Percentiles rank a stretch among this genome's conserved stretches.
Evolutionary conservation across 1,139 yeast genomes (phyloP).

Genomic region (Saccharomyces hybrid): DNA sequence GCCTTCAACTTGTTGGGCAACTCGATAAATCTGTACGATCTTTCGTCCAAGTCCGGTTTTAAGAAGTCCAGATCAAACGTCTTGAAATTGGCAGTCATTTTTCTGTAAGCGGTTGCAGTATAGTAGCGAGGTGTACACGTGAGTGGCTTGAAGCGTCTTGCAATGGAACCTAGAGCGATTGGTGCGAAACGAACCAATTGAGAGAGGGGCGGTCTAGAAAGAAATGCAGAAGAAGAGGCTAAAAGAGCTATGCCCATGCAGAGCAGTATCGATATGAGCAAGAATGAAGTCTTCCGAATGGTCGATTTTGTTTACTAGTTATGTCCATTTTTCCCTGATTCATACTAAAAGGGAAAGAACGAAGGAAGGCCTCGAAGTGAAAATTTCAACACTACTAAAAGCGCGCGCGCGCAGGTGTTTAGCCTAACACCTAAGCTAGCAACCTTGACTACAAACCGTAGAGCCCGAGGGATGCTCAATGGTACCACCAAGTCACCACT

Average conservation of each 20-base stretch:
- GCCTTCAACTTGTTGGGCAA: slow-evolving; percentile 66
- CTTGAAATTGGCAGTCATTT: slow-evolving; percentile 8
- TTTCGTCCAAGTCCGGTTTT: slow-evolving; percentile 66
- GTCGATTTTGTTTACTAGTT: neutral
- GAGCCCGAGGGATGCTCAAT: neutral
- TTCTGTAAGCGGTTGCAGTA: neutral
- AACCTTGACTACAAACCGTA: neutral
- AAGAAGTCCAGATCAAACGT: slow-evolving; percentile 26
- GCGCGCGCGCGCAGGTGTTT: neutral
- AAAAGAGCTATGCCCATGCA: slow-evolving; percentile 7
- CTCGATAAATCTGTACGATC: slow-evolving; percentile 60
- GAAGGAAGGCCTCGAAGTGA: neutral
- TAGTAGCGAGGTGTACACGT: neutral
- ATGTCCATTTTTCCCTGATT: neutral
- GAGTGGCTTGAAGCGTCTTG: neutral
- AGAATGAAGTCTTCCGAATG: neutral
- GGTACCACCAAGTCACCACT: neutral
- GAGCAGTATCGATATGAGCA: neutral
- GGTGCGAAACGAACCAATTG: slow-evolving; percentile 2
- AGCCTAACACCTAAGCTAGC: neutral
- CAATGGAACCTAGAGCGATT: neutral
- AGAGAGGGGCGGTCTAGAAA: neutral
- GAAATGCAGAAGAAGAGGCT: neutral
- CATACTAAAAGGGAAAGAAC: neutral
- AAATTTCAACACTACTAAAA: neutral